Evolutionary conservation across 2,329 filamentous ascomycete species (phyloP), one percentile per base, ranked within the genome.

Genomic region (Mycosphaerella sp.): DNA sequence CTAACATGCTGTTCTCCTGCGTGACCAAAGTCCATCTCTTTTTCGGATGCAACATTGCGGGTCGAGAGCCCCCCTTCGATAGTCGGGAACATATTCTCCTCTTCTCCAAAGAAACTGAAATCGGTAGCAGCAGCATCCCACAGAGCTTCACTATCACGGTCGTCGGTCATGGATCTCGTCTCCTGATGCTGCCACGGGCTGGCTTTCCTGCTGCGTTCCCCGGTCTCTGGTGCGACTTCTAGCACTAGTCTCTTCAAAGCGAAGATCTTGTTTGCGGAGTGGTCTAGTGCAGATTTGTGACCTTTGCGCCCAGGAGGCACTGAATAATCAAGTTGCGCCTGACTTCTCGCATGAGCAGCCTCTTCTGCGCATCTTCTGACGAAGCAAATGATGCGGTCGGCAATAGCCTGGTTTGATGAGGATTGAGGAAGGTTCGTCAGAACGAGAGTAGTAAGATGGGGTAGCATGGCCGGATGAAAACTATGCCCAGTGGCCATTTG

Each of bases 91-190:
- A 56, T 50, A 44, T 53, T 51, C 21, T 77, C 79, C 59, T 81
- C 79, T 35, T 79, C 77, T 1, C 71, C 74, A 52, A 84, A 84
- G 50, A 68, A 68, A 44, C 61, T 64, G 55, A 83, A 84, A 60
- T 84, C 80, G 45, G 77, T 71, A 50, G 74, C 70, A 3, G 79
- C 78, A 7, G 79, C 79, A 44, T 74, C 71, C 80, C 79, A 82
- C 9, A 83, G 71, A 3, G 74, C 73, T 61, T 82, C 80, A 4
- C 75, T 77, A 59, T 84, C 80, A 7, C 70, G 67, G 56, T 83
- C 80, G 41, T 80, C 78, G 0, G 79, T 82, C 27, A 76, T 76
- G 6, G 79, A 81, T 54, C 74, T 77, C 6, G 71, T 74, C 7
- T 68, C 67, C 40, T 70, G 71, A 14, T 67, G 63, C 35, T 72